These are phyloP conservation scores for Petasospora fabianii DNA, from an alignment of 1,139 yeast species.

Conservation along the genomic window DNA sequence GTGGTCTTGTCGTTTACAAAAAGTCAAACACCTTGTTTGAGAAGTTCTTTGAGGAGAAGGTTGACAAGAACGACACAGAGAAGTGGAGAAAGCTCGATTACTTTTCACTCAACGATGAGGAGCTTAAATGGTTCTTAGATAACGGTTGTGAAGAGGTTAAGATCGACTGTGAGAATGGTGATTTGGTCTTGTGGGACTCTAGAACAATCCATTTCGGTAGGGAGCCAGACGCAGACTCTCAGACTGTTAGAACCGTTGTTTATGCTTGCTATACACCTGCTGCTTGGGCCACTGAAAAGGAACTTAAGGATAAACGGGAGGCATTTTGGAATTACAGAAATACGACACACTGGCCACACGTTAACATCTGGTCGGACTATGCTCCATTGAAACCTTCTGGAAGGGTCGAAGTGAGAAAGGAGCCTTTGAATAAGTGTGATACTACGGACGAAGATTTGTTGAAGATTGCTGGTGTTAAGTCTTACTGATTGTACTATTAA, in stretches of 20 bases:
- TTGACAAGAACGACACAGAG: conserved; percentile 15
- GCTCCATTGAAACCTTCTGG: conserved; percentile 13
- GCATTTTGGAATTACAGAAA: conserved; percentile 20
- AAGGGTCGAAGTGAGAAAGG: conserved; percentile 8
- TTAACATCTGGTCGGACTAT: conserved; percentile 18
- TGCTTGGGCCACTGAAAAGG: conserved; percentile 24
- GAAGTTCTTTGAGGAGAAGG: conserved; percentile 23
- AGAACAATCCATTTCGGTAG: conserved; percentile 27
- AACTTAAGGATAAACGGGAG: conserved; percentile 13
- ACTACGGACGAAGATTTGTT: conserved; percentile 13
- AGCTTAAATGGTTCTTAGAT: conserved; percentile 20
- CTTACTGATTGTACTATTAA: no score
- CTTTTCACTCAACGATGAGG: conserved; percentile 12
- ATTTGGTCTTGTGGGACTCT: conserved; percentile 31
- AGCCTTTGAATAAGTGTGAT: conserved; percentile 16
- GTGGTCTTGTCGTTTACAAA: conserved; percentile 16
- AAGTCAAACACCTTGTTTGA: conserved; percentile 15
- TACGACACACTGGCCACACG: conserved; percentile 29
- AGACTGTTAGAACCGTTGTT: conserved; percentile 21
- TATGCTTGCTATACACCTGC: conserved; percentile 29
- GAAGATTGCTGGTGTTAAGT: conserved; percentile 16
- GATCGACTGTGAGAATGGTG: conserved; percentile 27
- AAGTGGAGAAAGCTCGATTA: conserved; percentile 16
- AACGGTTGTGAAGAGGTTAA: conserved; percentile 23
- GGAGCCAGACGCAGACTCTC: conserved; percentile 21